Conservation (phyloP, 2,329 filamentous ascomycete species). For the Dactylellina cionopaga region DNA sequence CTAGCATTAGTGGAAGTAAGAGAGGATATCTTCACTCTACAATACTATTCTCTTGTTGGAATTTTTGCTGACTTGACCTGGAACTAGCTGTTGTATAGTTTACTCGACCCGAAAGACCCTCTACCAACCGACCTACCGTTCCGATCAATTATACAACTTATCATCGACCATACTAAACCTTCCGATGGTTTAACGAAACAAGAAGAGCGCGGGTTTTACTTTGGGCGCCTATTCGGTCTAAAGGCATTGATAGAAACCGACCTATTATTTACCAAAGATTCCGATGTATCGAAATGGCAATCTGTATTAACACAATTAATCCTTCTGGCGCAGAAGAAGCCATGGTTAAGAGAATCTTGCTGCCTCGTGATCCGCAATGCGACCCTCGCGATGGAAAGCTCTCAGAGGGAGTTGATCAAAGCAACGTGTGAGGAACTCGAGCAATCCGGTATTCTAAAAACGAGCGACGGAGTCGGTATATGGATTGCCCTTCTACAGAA, state of each 20-base stretch:
- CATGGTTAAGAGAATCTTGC: slow-evolving; percentile 91
- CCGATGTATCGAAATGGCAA: slow-evolving; percentile 65
- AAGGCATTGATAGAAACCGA: slow-evolving; percentile 85
- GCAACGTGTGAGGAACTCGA: slow-evolving; percentile 71
- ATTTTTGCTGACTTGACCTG: slow-evolving; percentile 19
- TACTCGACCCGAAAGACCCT: slow-evolving; percentile 31
- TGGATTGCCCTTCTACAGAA: slow-evolving; percentile 75
- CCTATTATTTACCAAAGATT: slow-evolving; percentile 68
- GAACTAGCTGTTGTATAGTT: slow-evolving; percentile 37
- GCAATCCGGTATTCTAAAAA: slow-evolving; percentile 75
- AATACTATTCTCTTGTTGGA: background rate
- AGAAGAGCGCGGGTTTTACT: slow-evolving; percentile 85
- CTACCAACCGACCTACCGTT: slow-evolving; percentile 27
- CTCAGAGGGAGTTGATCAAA: slow-evolving; percentile 69
- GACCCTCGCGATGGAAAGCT: slow-evolving; percentile 60
- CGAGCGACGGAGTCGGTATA: slow-evolving; percentile 86
- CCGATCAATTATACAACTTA: slow-evolving; percentile 45
- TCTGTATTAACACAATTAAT: slow-evolving; percentile 76
- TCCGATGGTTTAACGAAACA: slow-evolving; percentile 65
- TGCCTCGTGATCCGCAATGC: slow-evolving; percentile 66
- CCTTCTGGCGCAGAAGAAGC: slow-evolving; percentile 79
- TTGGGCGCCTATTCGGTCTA: slow-evolving; percentile 86
- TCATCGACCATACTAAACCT: slow-evolving; percentile 52
- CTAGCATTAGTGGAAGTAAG: slow-evolving; percentile 79
- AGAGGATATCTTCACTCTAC: background rate